Conservation (phyloP, 805 yeast species). For the Debaryomyces tyrocola region DNA sequence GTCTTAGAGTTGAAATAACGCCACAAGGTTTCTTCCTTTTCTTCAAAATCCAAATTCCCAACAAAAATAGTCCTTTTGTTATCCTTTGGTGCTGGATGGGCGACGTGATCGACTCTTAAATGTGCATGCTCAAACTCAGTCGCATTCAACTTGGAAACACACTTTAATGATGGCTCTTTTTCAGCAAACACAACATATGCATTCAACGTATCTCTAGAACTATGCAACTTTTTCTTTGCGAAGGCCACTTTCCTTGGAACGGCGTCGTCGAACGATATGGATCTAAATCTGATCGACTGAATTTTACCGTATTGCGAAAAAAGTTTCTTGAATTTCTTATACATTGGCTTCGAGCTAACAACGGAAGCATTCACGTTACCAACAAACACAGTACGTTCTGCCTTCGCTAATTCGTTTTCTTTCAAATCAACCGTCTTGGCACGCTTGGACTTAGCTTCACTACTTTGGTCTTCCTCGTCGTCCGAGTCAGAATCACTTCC, state of each 20-base stretch:
- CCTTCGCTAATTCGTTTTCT: conserved; percentile 74
- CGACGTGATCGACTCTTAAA: conserved; percentile 86
- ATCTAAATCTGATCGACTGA: conserved; percentile 84
- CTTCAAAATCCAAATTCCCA: conserved; percentile 93
- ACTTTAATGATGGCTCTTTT: conserved; percentile 48
- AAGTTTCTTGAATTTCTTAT: conserved; percentile 64
- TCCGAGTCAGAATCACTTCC: conserved; percentile 17
- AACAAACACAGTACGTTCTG: conserved; percentile 81
- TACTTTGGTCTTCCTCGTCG: conserved; percentile 9
- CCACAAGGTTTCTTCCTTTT: conserved; percentile 88
- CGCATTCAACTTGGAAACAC: conserved; percentile 60
- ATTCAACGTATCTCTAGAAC: conserved; percentile 76
- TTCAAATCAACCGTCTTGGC: conserved; percentile 61
- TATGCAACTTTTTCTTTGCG: conserved; percentile 73
- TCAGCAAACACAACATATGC: conserved; percentile 81
- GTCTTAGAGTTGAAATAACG: conserved; percentile 58
- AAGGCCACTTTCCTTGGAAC: conserved; percentile 92
- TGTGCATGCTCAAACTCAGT: conserved; percentile 69
- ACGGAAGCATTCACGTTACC: conserved; percentile 77
- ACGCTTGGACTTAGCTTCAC: conserved; percentile 8
- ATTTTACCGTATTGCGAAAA: conserved; percentile 56
- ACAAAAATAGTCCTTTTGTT: conserved; percentile 83
- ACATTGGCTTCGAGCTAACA: conserved; percentile 59
- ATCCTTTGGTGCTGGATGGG: conserved; percentile 86
- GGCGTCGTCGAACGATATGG: conserved; percentile 84